Evolutionary conservation across 176 grass and related monocot genomes (phyloP).

Genomic region (Elaeis guineensis): DNA sequence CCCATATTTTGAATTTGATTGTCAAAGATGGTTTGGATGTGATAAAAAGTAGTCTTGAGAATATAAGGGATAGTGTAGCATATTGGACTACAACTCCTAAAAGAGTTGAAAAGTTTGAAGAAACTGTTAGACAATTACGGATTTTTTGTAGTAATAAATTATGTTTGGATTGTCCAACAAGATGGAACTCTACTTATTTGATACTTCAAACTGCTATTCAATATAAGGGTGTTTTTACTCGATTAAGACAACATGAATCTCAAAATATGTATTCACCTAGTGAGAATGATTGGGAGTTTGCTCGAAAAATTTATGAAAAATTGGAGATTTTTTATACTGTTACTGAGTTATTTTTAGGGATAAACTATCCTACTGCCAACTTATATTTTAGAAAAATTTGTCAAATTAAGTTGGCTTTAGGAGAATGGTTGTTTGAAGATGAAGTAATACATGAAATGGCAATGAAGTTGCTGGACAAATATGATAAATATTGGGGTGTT

Average conservation of each 20-base stretch:
- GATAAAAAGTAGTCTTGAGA: too few species aligned
- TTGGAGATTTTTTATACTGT: constrained; percentile 7
- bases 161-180: constrained; percentile 12
- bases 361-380: not conserved
- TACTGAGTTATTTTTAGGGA: not conserved
- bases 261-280: not conserved
- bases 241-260: not conserved
- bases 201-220: not conserved
- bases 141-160: constrained; percentile 1
- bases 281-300: constrained; percentile 11
- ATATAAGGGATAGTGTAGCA: not conserved
- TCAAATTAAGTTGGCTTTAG: not conserved
- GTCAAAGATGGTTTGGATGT: too few species aligned
- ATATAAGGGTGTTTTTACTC: constrained; percentile 16
- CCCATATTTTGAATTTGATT: too few species aligned
- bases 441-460: too few species aligned
- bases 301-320: constrained; percentile 1
- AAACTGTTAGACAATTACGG: not conserved
- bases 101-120: constrained; percentile 12
- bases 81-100: not conserved
- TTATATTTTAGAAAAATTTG: not conserved
- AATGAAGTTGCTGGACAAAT: not conserved
- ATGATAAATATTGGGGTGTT: constrained; percentile 11
- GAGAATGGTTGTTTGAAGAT: not conserved
- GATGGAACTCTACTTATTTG: constrained; percentile 13